Evolutionary conservation across 2,329 filamentous ascomycete genomes (phyloP).

Genomic region (Calonectria hawksworthii): DNA sequence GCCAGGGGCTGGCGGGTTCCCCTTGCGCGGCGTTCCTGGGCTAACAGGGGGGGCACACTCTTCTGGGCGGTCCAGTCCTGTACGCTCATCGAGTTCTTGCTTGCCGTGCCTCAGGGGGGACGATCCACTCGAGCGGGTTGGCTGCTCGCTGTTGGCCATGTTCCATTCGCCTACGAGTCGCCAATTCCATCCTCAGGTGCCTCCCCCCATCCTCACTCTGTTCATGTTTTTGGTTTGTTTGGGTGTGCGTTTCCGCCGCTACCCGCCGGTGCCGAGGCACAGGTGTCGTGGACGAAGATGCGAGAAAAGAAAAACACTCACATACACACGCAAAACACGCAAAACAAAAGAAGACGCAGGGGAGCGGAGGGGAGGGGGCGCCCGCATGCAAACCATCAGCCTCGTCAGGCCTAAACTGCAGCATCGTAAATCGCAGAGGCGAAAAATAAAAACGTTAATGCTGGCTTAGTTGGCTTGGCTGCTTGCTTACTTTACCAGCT

Average conservation of each 20-base stretch:
- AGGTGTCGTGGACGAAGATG: too few relatives aligned
- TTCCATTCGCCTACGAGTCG: conserved; percentile 13
- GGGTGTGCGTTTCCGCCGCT: neutral
- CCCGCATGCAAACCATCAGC: neutral
- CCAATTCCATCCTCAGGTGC: conserved; percentile 9
- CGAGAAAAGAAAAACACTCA: too few relatives aligned
- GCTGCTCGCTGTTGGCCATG: neutral
- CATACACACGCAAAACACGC: neutral
- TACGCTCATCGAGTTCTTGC: neutral
- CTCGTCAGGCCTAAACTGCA: neutral
- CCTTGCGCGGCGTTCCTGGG: conserved; percentile 21
- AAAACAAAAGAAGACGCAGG: neutral
- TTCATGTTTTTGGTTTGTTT: conserved; percentile 1
- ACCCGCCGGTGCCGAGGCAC: neutral
- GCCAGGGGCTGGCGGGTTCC: conserved; percentile 17
- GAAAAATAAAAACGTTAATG: neutral
- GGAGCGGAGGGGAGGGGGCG: neutral
- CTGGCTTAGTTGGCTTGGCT: neutral
- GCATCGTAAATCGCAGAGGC: neutral
- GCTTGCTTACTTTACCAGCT: neutral
- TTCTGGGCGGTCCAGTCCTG: neutral
- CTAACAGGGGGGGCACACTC: neutral
- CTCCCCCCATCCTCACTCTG: neutral
- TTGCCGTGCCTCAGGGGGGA: conserved; percentile 15
- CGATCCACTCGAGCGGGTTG: conserved; percentile 12